These are phyloP conservation scores for Blastocystis sp. DNA, from an alignment of 352 stramenopile species.

Conservation along the genomic window DNA sequence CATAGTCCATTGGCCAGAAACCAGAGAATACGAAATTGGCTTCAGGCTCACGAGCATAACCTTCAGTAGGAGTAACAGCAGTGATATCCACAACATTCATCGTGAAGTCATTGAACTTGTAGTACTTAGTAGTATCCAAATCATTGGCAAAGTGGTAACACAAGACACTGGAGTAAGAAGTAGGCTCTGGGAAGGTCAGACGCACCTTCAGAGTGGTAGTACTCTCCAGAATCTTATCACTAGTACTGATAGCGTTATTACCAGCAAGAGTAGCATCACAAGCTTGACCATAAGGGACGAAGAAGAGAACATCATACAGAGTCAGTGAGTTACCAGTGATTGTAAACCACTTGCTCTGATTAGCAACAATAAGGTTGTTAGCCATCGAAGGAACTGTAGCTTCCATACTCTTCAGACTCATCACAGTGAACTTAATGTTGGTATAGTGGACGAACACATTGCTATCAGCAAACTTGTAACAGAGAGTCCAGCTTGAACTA, in stretches of 20 bases:
- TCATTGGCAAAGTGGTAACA: constrained; percentile 60
- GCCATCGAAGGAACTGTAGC: background rate
- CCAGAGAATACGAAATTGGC: background rate
- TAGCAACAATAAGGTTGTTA: constrained; percentile 8
- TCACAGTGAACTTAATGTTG: constrained; percentile 26
- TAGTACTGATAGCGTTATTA: background rate
- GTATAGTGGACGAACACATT: constrained; percentile 36
- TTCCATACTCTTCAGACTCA: constrained; percentile 2
- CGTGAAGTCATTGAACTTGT: background rate
- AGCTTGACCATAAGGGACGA: background rate
- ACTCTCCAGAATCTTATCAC: background rate
- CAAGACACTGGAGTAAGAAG: background rate
- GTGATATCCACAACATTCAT: constrained; percentile 54
- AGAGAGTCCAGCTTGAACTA: background rate
- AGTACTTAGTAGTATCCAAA: background rate
- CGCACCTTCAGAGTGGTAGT: background rate
- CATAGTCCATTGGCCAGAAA: background rate
- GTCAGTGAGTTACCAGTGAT: constrained; percentile 28
- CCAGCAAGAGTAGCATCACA: background rate
- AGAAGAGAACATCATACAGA: constrained; percentile 34
- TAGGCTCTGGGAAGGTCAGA: constrained; percentile 3
- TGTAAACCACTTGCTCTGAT: constrained; percentile 56
- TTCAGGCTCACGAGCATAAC: background rate
- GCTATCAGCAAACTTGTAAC: constrained; percentile 37
- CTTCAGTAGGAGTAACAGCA: background rate